These are phyloP conservation scores for Vaccinium darrowii DNA, from an alignment of 148 eudicot species.

Conservation along the genomic window DNA sequence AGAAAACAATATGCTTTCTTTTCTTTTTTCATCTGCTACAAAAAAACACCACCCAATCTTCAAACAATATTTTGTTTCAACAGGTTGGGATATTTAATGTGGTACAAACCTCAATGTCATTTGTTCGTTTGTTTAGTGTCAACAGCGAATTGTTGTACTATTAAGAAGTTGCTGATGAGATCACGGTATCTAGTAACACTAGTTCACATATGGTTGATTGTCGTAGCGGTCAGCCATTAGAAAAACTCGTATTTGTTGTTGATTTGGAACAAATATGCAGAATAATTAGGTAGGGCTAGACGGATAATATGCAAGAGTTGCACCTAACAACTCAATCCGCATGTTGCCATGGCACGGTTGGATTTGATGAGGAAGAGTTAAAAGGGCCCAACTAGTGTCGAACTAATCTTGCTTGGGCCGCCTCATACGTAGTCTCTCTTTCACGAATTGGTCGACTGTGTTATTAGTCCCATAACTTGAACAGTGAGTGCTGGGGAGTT, in stretches of 20 bases:
- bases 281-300: background rate
- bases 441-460: background rate
- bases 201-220: background rate
- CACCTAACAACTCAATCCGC: background rate
- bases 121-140: background rate
- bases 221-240: background rate
- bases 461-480: background rate
- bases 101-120: background rate
- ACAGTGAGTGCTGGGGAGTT: background rate
- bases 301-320: background rate
- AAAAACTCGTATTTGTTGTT: background rate
- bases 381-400: background rate
- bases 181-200: background rate
- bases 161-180: background rate
- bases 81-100: background rate
- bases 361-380: background rate
- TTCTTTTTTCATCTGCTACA: no score
- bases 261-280: background rate
- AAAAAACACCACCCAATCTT: no score
- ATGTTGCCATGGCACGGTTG: background rate
- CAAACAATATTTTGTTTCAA: background rate
- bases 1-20: no score
- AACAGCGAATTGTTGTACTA: background rate
- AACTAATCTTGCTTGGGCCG: background rate
- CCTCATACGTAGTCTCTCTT: background rate